Percentiles rank a stretch among this genome's conserved stretches.
phyloP scores from a whole-genome alignment of 257 asterid genomes.

The Petrea volubilis region DNA sequence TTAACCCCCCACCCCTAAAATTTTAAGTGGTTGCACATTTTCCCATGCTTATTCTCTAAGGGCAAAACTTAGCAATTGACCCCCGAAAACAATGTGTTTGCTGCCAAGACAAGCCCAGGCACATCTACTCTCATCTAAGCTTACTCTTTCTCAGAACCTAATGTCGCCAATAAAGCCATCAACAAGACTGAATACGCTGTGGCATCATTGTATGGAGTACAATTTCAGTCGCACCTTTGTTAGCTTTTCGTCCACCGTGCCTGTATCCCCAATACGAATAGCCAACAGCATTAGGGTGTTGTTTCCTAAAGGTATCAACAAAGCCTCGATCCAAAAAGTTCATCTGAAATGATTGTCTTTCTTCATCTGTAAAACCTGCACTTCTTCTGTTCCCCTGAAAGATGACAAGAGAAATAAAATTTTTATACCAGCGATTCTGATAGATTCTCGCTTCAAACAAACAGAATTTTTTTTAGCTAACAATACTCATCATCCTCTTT shows the following conservation, averaged over 20 bases:
- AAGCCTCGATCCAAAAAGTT: constrained; percentile 79
- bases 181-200: not conserved
- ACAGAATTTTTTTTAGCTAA: not conserved
- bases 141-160: not conserved
- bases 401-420: not conserved
- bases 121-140: no score
- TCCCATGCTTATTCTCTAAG: no score
- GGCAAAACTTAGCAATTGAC: no score
- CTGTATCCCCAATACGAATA: constrained; percentile 97
- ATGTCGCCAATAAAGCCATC: not conserved
- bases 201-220: not conserved
- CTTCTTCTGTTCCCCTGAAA: constrained; percentile 92
- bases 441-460: not conserved
- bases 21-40: no score
- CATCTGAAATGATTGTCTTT: constrained; percentile 72
- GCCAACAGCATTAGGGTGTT: constrained; percentile 87
- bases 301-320: constrained; percentile 92
- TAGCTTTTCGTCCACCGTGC: constrained; percentile 82
- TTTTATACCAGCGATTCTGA: not conserved
- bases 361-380: constrained; percentile 95
- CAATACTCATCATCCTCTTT: not conserved
- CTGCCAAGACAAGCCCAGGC: no score
- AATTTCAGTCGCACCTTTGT: constrained; percentile 52
- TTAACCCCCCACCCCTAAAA: no score
- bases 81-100: no score